Evolutionary conservation across 139 green algal species (phyloP).

Genomic region (Chlorella sp.): DNA sequence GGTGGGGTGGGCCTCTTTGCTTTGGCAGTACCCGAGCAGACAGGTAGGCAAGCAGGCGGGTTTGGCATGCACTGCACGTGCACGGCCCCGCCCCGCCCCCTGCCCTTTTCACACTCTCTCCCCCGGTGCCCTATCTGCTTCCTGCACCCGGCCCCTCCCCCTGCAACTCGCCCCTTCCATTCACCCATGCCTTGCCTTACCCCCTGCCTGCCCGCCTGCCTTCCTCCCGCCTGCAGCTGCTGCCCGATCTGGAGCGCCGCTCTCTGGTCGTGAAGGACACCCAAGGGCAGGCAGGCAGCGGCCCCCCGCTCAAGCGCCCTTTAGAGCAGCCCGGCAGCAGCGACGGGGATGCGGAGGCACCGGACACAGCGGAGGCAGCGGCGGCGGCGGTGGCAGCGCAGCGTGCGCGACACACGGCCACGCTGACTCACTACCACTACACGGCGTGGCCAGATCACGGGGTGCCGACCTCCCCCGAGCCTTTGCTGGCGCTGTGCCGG

Average conservation of each 20-base stretch:
- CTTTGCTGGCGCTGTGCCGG: slow-evolving; percentile 57
- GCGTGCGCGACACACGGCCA: background rate
- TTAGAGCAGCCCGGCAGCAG: background rate
- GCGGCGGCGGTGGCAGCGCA: background rate
- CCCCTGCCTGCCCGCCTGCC: background rate
- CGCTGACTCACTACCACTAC: slow-evolving; percentile 24
- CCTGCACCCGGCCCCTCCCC: too few relatives aligned
- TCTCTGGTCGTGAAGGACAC: background rate
- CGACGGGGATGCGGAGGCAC: background rate
- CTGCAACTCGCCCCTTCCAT: background rate
- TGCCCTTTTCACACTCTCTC: too few relatives aligned
- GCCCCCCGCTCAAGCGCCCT: background rate
- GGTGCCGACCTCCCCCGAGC: slow-evolving; percentile 54
- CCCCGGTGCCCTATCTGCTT: too few relatives aligned
- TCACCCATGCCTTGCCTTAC: background rate
- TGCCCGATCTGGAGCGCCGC: background rate
- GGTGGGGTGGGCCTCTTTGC: too few relatives aligned
- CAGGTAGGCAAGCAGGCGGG: too few relatives aligned
- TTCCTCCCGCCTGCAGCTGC: background rate
- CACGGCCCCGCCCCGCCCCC: too few relatives aligned
- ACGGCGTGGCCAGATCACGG: slow-evolving; percentile 76
- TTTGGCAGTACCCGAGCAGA: too few relatives aligned
- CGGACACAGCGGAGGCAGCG: background rate
- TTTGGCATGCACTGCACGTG: too few relatives aligned
- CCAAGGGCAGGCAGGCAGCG: background rate